Percentiles rank a stretch among this genome's conserved stretches.
Conservation (phyloP, 2,329 filamentous ascomycete species). For the Fusarium virguliforme region DNA sequence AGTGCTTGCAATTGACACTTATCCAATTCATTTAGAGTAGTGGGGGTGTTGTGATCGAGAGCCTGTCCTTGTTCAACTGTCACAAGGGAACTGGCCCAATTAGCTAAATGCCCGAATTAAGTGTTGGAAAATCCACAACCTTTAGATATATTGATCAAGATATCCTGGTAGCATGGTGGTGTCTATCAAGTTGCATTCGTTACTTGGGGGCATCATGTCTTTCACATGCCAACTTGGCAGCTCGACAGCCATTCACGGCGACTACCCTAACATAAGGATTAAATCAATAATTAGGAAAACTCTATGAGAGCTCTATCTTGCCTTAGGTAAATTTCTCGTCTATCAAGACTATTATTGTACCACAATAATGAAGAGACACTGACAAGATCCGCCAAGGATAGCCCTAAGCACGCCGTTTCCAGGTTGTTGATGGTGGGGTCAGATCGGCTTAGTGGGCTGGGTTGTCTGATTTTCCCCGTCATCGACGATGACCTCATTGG, state of each 20-base stretch:
- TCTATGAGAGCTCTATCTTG: neutral
- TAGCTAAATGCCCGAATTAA: neutral
- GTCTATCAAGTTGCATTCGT: neutral
- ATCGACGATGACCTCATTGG: constrained; percentile 37
- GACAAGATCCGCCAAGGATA: neutral
- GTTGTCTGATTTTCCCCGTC: constrained; percentile 27
- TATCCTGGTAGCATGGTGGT: neutral
- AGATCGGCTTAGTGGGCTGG: constrained; percentile 19
- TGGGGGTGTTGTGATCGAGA: neutral
- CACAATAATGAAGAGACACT: neutral
- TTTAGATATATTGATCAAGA: neutral
- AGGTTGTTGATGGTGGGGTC: neutral
- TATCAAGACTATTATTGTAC: neutral
- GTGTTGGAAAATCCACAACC: neutral
- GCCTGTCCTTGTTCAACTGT: neutral
- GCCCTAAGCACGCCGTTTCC: neutral
- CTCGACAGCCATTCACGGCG: too few relatives aligned
- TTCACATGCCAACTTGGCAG: too few relatives aligned
- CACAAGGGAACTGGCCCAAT: neutral
- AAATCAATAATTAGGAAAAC: neutral
- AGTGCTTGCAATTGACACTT: too few relatives aligned
- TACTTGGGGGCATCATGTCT: neutral
- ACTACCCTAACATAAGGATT: too few relatives aligned
- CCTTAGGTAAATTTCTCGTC: too few relatives aligned
- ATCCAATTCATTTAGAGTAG: neutral